Conservation (phyloP, 306 rosid genomes). For the Dryas alaskensis region DNA sequence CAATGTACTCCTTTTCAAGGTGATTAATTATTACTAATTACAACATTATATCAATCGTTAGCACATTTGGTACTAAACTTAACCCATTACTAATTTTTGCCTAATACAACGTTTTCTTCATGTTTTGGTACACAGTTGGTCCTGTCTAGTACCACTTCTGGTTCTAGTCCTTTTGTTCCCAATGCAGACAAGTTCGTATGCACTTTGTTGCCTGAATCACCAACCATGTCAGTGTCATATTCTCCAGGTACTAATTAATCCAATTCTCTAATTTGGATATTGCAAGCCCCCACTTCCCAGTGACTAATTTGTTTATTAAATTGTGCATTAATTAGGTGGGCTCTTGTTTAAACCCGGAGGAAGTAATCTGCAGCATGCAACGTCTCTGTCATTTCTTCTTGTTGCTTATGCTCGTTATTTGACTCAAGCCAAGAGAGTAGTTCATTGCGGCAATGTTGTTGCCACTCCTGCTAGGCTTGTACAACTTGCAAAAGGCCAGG, state of each 20-base stretch:
- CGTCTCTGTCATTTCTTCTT: constrained; percentile 29
- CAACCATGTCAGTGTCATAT: constrained; percentile 21
- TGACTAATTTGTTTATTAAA: background rate
- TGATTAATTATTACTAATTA: background rate
- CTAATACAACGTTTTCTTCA: background rate
- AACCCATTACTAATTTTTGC: background rate
- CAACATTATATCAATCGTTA: too few relatives aligned
- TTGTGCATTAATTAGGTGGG: constrained; percentile 13
- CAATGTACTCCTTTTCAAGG: constrained; percentile 21
- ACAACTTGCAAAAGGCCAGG: constrained; percentile 23
- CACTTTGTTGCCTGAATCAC: constrained; percentile 27
- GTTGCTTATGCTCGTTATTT: constrained; percentile 17
- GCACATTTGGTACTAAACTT: too few relatives aligned
- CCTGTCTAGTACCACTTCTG: background rate
- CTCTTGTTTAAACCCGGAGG: constrained; percentile 30
- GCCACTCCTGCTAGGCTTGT: constrained; percentile 16
- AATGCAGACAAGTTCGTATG: constrained; percentile 26
- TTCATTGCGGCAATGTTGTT: constrained; percentile 15
- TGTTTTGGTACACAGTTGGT: constrained; percentile 10
- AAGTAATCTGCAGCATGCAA: constrained; percentile 31
- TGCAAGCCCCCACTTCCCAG: too few relatives aligned
- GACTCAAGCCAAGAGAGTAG: constrained; percentile 11
- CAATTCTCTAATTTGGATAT: too few relatives aligned
- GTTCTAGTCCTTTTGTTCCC: background rate
- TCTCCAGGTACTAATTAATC: constrained; percentile 20